Percentiles rank a stretch among this genome's conserved stretches.
Evolutionary conservation across 805 yeast genomes (phyloP).

Genomic region (Scheffersomyces coipomensis): DNA sequence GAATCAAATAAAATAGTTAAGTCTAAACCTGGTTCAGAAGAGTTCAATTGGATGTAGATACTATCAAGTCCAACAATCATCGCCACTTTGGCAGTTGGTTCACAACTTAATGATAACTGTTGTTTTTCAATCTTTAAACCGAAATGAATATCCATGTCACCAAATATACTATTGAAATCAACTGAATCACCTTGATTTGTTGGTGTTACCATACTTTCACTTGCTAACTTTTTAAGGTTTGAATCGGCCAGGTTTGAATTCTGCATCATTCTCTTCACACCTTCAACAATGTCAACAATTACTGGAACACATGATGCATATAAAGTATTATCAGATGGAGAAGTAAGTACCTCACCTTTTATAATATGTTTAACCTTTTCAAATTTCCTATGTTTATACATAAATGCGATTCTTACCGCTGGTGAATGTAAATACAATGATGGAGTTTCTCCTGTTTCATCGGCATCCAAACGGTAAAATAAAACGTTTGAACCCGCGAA

Average conservation of each 20-base stretch:
- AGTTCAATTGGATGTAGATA: slow-evolving; percentile 55
- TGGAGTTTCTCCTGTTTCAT: slow-evolving; percentile 35
- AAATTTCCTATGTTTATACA: slow-evolving; percentile 44
- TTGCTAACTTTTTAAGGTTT: background rate
- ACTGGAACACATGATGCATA: slow-evolving; percentile 80
- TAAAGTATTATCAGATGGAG: slow-evolving; percentile 70
- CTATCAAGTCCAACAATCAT: slow-evolving; percentile 77
- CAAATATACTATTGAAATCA: slow-evolving; percentile 19
- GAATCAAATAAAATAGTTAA: slow-evolving; percentile 50
- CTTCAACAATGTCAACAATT: slow-evolving; percentile 54
- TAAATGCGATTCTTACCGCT: slow-evolving; percentile 57
- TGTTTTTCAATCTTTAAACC: slow-evolving; percentile 72
- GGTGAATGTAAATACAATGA: slow-evolving; percentile 73
- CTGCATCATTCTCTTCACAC: slow-evolving; percentile 49
- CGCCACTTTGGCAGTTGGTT: slow-evolving; percentile 90
- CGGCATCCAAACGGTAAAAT: slow-evolving; percentile 42
- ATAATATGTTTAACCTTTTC: slow-evolving; percentile 43
- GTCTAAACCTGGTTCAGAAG: slow-evolving; percentile 43
- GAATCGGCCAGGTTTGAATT: slow-evolving; percentile 9
- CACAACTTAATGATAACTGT: slow-evolving; percentile 77
- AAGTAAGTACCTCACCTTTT: slow-evolving; percentile 54
- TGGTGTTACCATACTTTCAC: too few species aligned
- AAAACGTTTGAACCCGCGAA: slow-evolving; percentile 71
- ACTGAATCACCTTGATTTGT: background rate
- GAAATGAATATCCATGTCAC: slow-evolving; percentile 59